Base-by-base conservation (phyloP, 225 moss, liverwort and hornwort species). In the Polytrichum commune region DNA sequence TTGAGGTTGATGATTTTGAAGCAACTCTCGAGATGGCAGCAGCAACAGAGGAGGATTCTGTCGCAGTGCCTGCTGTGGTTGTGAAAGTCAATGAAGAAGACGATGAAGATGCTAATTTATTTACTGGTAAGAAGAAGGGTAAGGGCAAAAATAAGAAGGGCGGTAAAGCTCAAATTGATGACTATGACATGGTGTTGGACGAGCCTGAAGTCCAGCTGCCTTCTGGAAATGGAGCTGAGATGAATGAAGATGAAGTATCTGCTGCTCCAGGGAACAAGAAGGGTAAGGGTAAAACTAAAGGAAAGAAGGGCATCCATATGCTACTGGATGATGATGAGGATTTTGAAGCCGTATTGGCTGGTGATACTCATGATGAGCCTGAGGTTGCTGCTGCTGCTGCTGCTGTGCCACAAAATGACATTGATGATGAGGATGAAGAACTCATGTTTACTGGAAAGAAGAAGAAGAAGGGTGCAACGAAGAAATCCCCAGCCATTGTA, bases 61-160 rank as follows among this genome's bases (percentile, higher is more conserved):
- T 27, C 46, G 38, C 65, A 18, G 80, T 61, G 35, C 29, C 38
- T 26, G 76, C 61, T n/a, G 69, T 60, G 16, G n/a, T 46, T 32
- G 23, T 19, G 7, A 5, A 53, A 10, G 57, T 27, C 25, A 69
- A 80, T 29, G 74, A 77, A 27, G 82, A 70, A 46, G 72, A 79
- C 33, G 20, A 76, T 9, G 75, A 54, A 30, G 76, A 78, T 19
- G 78, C 78, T 32, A 78, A 78, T 56, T 54, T 85, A 6, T 82
- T 88, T 54, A 66, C 84, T 69, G 88, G 88, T 61, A 88, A 82
- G 75, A 88, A 88, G 76, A 88, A 88, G 71, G 74, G 78, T 0
- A 88, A 88, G 66, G 84, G 84, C 1, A 88, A 82, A 62, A 87
- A 87, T 6, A 66, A 76, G 69, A 69, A 64, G 65, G 64, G 53